Base-by-base conservation (phyloP, 345 rosid genomes). In the Salix caprea region DNA sequence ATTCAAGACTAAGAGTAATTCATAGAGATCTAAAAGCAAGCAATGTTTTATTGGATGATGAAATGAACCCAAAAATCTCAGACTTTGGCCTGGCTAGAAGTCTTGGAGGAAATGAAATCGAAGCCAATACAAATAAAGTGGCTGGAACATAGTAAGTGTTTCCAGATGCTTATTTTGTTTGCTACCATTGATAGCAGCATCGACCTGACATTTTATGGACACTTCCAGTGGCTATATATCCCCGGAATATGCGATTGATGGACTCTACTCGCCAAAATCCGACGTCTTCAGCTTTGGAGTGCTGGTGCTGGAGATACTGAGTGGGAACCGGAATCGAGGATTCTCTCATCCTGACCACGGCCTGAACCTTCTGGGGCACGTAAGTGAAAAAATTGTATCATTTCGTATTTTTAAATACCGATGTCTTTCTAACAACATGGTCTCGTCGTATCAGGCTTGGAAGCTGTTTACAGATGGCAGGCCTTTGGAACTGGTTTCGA, bases 1-100 rank as follows among this genome's bases (percentile, higher is more conserved):
- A 86, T 64, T 85, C 89, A 0, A 85, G 84, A 28, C 32, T 85
- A 18, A 76, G 81, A 54, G 78, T 88, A 2, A 75, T 86, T 11
- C 91, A 83, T 26, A 79, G 89, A 32, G 91, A 88, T 14, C 14
- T 69, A 8, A 69, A 69, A 23, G 56, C 54, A 11, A 69, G 72
- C 56, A 69, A 69, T 24, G 19, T 69, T 16, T 69, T 69, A 23
- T 28, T 69, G n/a, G 72, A 69, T 15, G 1, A 12, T 21, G 72
- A 69, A 9, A 39, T 69, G 72, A 69, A 69, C 72, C 72, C 72
- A n/a, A 69, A 40, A 42, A 69, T 69, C 24, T 69, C 72, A 39
- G 72, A 44, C 37, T 67, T 67, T 8, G 70, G 70, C 44, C 36
- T 67, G 5, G 70, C 70, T 5, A 32, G 42, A 19, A 69, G n/a